phyloP scores from a whole-genome alignment of 176 grass and related monocot genomes.

The Rhynchospora breviuscula region DNA sequence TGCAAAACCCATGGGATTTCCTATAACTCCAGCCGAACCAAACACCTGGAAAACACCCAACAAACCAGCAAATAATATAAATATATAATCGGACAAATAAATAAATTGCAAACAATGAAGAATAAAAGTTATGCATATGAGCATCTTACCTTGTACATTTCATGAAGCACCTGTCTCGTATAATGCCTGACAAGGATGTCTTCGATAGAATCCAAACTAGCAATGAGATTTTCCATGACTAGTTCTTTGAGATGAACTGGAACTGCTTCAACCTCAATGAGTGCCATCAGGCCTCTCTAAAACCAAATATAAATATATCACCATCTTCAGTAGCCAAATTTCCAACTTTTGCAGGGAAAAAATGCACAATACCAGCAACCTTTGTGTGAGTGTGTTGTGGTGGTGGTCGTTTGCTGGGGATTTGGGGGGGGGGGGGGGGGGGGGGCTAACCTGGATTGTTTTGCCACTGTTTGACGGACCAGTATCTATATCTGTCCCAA shows the following conservation, averaged over 20 bases:
- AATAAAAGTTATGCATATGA: slow-evolving; percentile 10
- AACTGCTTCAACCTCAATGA: slow-evolving; percentile 96
- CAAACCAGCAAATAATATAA: background rate
- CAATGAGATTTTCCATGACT: slow-evolving; percentile 82
- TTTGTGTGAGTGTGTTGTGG: too few species aligned
- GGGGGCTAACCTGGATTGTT: slow-evolving; percentile 57
- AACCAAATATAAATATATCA: slow-evolving; percentile 29
- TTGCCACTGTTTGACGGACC: slow-evolving; percentile 50
- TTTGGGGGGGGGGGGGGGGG: too few species aligned
- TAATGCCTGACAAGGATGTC: slow-evolving; percentile 88
- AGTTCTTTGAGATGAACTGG: slow-evolving; percentile 80
- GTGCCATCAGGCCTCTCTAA: slow-evolving; percentile 96
- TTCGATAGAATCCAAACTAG: slow-evolving; percentile 88
- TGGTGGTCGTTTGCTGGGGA: too few species aligned
- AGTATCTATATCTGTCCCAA: slow-evolving; percentile 48
- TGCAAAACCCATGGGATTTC: slow-evolving; percentile 97
- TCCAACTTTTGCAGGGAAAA: background rate
- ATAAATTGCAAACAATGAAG: slow-evolving; percentile 3
- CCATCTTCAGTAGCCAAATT: background rate
- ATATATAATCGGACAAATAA: background rate
- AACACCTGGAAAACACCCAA: slow-evolving; percentile 48
- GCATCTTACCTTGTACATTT: slow-evolving; percentile 85
- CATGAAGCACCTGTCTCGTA: slow-evolving; percentile 87
- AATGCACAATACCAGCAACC: background rate
- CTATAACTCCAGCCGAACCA: slow-evolving; percentile 94